Evolutionary conservation across 495 filamentous ascomycete genomes (phyloP).

Genomic region (Podospora pseudocomata): DNA sequence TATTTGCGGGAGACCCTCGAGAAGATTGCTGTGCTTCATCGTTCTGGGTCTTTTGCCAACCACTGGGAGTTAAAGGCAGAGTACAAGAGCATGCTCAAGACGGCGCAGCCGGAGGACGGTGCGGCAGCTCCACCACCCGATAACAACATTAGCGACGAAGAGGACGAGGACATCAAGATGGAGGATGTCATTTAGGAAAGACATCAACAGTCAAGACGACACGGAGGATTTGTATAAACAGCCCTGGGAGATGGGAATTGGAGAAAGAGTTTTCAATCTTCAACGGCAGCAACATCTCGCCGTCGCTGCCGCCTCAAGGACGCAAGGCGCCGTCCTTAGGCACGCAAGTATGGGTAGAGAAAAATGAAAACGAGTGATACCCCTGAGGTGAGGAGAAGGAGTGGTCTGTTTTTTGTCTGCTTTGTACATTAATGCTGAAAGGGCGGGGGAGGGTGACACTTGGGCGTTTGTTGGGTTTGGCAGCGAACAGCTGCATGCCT

Average conservation of each 20-base stretch:
- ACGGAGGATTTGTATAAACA: not conserved
- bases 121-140: slow-evolving; percentile 26
- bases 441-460: not conserved
- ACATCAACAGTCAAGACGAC: not conserved
- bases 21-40: slow-evolving; percentile 74
- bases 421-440: not conserved
- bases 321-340: too few relatives aligned
- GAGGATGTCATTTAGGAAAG: slow-evolving; percentile 57
- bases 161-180: slow-evolving; percentile 68
- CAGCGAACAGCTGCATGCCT: not conserved
- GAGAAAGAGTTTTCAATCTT: too few relatives aligned
- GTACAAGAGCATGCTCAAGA: slow-evolving; percentile 53
- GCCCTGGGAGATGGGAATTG: too few relatives aligned
- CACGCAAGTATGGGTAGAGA: not conserved
- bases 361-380: not conserved
- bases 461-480: not conserved
- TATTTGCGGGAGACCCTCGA: slow-evolving; percentile 84
- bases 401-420: not conserved
- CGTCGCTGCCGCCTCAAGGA: too few relatives aligned
- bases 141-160: slow-evolving; percentile 58
- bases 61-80: slow-evolving; percentile 79
- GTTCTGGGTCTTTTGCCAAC: slow-evolving; percentile 74
- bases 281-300: too few relatives aligned
- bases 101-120: slow-evolving; percentile 51
- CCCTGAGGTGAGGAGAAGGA: not conserved